These are phyloP conservation scores for Berkeleyomyces basicola DNA, from an alignment of 2,329 filamentous ascomycete species.

Conservation along the genomic window DNA sequence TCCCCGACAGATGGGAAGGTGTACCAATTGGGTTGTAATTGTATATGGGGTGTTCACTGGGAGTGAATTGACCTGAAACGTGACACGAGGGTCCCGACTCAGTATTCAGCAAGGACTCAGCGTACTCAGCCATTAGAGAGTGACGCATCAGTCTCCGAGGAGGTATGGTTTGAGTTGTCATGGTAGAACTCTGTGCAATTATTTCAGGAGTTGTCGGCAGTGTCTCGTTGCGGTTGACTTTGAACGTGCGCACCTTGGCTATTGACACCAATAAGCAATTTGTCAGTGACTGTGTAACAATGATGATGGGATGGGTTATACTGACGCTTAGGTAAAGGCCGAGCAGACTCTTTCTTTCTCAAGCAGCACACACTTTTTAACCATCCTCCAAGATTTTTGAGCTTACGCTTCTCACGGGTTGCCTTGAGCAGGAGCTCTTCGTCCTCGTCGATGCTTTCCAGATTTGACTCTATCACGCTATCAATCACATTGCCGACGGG, in stretches of 20 bases:
- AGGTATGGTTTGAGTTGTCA: slow-evolving; percentile 2
- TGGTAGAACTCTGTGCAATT: slow-evolving; percentile 6
- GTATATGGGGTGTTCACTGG: slow-evolving; percentile 10
- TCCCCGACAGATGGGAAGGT: not conserved
- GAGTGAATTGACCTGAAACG: not conserved
- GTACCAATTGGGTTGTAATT: slow-evolving; percentile 10
- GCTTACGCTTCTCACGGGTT: not conserved
- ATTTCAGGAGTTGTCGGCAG: slow-evolving; percentile 2
- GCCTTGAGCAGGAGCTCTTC: slow-evolving; percentile 8
- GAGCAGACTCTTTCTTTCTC: not conserved
- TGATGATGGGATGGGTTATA: not conserved
- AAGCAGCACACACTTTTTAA: slow-evolving; percentile 10
- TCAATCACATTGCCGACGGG: slow-evolving; percentile 2
- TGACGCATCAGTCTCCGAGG: slow-evolving; percentile 10
- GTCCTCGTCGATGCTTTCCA: slow-evolving; percentile 11
- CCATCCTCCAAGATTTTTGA: slow-evolving; percentile 1
- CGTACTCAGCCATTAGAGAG: slow-evolving; percentile 10
- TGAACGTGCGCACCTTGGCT: slow-evolving; percentile 10
- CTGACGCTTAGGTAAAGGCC: slow-evolving; percentile 8
- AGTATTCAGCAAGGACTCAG: not conserved
- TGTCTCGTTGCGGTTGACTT: slow-evolving; percentile 7
- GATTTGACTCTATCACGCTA: slow-evolving; percentile 3
- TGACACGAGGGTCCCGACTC: slow-evolving; percentile 4
- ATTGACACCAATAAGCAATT: not conserved
- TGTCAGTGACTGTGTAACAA: not conserved